phyloP scores from a whole-genome alignment of 306 rosid species.

The Arachis hypogaea region DNA sequence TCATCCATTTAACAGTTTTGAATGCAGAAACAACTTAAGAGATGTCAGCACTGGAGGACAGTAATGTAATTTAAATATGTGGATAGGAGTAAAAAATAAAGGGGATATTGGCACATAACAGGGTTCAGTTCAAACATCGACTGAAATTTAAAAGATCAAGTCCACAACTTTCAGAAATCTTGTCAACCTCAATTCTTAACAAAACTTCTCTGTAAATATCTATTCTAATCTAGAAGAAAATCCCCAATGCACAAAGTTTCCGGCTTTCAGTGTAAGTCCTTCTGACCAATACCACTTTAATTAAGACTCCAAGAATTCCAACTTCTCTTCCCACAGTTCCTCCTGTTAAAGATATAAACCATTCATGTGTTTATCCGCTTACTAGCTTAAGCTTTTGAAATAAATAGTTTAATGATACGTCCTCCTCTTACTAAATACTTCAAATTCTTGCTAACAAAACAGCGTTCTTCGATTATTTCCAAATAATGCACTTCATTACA shows the following conservation, averaged over 20 bases:
- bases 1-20: constrained; percentile 19
- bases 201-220: not conserved
- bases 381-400: too few relatives aligned
- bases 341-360: too few relatives aligned
- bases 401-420: too few relatives aligned
- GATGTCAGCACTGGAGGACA: constrained; percentile 2
- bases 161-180: constrained; percentile 23
- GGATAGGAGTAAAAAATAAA: constrained; percentile 2
- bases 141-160: constrained; percentile 10
- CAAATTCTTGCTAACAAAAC: not conserved
- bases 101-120: not conserved
- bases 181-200: constrained; percentile 8
- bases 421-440: constrained; percentile 11
- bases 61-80: not conserved
- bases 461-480: constrained; percentile 30
- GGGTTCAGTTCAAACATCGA: not conserved
- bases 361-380: too few relatives aligned
- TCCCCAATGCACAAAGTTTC: constrained; percentile 17
- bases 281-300: not conserved
- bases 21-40: constrained; percentile 20
- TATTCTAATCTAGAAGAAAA: constrained; percentile 7
- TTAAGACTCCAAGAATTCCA: constrained; percentile 1
- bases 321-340: not conserved
- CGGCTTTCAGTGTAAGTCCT: not conserved
- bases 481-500: not conserved